Conservation (phyloP, 108 stramenopile genomes). For the Skeletonema menzelii region DNA sequence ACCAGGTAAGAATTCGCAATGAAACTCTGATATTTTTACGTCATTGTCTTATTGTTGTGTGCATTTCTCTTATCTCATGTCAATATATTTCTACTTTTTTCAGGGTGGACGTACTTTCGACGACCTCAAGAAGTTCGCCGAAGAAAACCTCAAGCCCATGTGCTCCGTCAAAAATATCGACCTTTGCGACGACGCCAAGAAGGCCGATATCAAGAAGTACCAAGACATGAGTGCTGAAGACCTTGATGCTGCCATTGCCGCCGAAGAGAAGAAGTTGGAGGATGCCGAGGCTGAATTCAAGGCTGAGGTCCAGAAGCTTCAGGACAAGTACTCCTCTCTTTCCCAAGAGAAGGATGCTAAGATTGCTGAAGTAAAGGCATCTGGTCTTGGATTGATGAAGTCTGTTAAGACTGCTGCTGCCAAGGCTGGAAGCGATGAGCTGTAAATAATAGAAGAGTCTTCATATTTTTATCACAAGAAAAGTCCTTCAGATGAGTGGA, state of each 20-base stretch:
- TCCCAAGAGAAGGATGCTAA: conserved; percentile 70
- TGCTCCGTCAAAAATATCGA: conserved; percentile 68
- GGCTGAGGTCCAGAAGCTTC: conserved; percentile 62
- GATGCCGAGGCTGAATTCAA: conserved; percentile 65
- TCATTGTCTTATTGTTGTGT: neutral
- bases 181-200: conserved; percentile 72
- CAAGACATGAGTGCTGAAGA: conserved; percentile 43
- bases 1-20: conserved; percentile 30
- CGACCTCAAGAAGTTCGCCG: conserved; percentile 66
- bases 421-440: conserved; percentile 52
- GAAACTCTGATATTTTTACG: too few species aligned
- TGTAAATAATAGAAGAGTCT: conserved; percentile 38
- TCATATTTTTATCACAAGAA: neutral
- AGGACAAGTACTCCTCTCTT: conserved; percentile 60
- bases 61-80: too few species aligned
- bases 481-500: neutral
- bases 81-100: neutral
- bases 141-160: conserved; percentile 72
- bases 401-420: conserved; percentile 58
- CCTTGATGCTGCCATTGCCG: conserved; percentile 45
- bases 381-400: conserved; percentile 90
- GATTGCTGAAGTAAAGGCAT: conserved; percentile 75
- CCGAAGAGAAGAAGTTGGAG: conserved; percentile 60
- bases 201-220: conserved; percentile 47
- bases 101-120: conserved; percentile 68